These are phyloP conservation scores for Filosporella fistucella DNA, from an alignment of 495 filamentous ascomycete species.

Conservation along the genomic window DNA sequence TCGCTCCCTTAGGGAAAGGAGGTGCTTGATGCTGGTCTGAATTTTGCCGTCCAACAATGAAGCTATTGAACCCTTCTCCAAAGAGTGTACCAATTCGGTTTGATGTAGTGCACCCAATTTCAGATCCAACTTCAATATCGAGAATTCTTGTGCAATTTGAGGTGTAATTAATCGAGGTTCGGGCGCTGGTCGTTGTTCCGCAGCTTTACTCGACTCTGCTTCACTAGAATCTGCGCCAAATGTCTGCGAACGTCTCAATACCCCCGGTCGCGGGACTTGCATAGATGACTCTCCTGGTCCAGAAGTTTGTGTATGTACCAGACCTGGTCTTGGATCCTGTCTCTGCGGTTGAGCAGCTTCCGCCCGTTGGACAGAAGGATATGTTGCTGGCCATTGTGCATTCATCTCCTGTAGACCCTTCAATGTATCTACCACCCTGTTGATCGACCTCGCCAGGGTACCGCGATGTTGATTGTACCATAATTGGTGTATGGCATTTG, in stretches of 20 bases:
- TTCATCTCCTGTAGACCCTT: slow-evolving; percentile 85
- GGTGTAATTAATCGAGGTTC: slow-evolving; percentile 79
- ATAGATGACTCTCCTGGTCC: slow-evolving; percentile 27
- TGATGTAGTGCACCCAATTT: slow-evolving; percentile 85
- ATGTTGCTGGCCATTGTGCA: slow-evolving; percentile 86
- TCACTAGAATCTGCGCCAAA: slow-evolving; percentile 47
- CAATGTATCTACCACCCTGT: slow-evolving; percentile 71
- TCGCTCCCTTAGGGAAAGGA: slow-evolving; percentile 78
- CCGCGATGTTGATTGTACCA: slow-evolving; percentile 87
- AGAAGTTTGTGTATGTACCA: slow-evolving; percentile 51
- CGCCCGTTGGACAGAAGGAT: slow-evolving; percentile 75
- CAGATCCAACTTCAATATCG: slow-evolving; percentile 87
- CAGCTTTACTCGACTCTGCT: slow-evolving; percentile 69
- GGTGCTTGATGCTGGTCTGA: slow-evolving; percentile 84
- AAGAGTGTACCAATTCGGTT: slow-evolving; percentile 89
- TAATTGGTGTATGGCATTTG: slow-evolving; percentile 42
- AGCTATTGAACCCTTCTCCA: slow-evolving; percentile 88
- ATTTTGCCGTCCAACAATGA: slow-evolving; percentile 91
- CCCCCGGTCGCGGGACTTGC: slow-evolving; percentile 40
- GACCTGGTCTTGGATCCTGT: slow-evolving; percentile 36
- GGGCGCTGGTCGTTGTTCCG: slow-evolving; percentile 47
- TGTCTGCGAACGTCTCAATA: slow-evolving; percentile 66
- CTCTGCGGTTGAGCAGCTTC: slow-evolving; percentile 37
- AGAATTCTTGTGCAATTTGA: slow-evolving; percentile 93
- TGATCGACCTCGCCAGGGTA: slow-evolving; percentile 79